Base-by-base conservation (phyloP, 805 yeast genomes). In the Teunomyces kruisii region DNA sequence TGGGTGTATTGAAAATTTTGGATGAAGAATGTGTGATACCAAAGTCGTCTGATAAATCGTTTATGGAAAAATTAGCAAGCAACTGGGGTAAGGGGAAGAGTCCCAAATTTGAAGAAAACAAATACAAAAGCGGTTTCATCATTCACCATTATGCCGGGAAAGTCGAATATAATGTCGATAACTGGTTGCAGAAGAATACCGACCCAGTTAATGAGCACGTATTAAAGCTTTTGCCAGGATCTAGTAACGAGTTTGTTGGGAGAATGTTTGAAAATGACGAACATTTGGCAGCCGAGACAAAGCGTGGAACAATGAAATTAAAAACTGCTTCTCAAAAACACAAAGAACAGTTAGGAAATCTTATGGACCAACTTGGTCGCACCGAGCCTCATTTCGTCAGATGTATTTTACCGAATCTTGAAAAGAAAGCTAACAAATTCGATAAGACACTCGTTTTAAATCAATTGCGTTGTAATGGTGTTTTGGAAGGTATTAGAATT, bases 371-470 rank as follows among this genome's bases (percentile, higher is more conserved):
- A 51, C 69, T 94, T 15, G 73, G 80, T 2, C 69, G 80, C 9
- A 94, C 99, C 0, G 90, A 88, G 58, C 99, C 99, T 2, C 98
- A 94, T 62, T 94, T 94, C 61, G 97, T 94, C 17, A 80, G 99
- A 55, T 94, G 99, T 64, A 94, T 94, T 39, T 71, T 94, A 38
- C 99, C 99, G 6, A 94, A 94, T 59, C 79, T 80, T 48, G 71
- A 77, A 37, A 91, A 92, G 60, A 74, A 74, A 41, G 81, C 97
- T 0, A 79, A 79, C 35, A 69, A 73, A 31, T 86, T 94, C 56
- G 89, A 88, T 55, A 88, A 85, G 54, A 68, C 67, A 26, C 68
- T 94, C 17, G 96, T 94, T 6, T 70, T 94, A 37, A 92, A 87
- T 42, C 99, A 94, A 67, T 73, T 94, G 50, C 76, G 97, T 51